Evolutionary conservation across 2,329 filamentous ascomycete genomes (phyloP).

Genomic region (Fusarium pilosicola): DNA sequence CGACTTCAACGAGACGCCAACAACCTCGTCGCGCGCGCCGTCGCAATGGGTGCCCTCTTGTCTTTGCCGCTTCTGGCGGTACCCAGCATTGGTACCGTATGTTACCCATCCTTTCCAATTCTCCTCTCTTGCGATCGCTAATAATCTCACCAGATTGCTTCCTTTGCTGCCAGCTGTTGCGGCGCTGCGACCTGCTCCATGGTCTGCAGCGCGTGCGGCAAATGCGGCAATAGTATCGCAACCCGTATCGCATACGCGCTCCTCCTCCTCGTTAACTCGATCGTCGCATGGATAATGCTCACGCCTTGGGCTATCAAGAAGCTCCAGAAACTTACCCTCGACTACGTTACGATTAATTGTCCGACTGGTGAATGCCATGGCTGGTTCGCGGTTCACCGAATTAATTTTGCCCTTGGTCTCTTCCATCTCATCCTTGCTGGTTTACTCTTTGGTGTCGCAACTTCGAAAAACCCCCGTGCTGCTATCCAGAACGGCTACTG

Average conservation of each 20-base stretch:
- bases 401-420: slow-evolving; percentile 95
- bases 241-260: slow-evolving; percentile 97
- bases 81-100: slow-evolving; percentile 85
- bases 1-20: not conserved
- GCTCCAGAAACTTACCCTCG: slow-evolving; percentile 87
- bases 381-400: slow-evolving; percentile 95
- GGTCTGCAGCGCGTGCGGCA: slow-evolving; percentile 94
- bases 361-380: slow-evolving; percentile 91
- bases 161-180: slow-evolving; percentile 89
- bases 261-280: slow-evolving; percentile 95
- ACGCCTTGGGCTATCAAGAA: slow-evolving; percentile 98
- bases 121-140: not conserved
- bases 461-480: slow-evolving; percentile 87
- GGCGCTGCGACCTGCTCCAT: slow-evolving; percentile 96
- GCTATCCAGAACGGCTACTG: slow-evolving; percentile 97
- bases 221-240: slow-evolving; percentile 96
- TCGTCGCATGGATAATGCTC: slow-evolving; percentile 98
- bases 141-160: slow-evolving; percentile 67
- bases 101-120: slow-evolving; percentile 47
- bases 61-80: slow-evolving; percentile 90
- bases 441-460: slow-evolving; percentile 85
- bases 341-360: slow-evolving; percentile 96
- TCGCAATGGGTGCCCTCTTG: slow-evolving; percentile 85
- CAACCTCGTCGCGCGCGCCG: slow-evolving; percentile 8
- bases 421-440: slow-evolving; percentile 91